Percentiles rank a stretch among this genome's conserved stretches.
Conservation (phyloP, 2,329 filamentous ascomycete species). For the Cladorrhinum sp. region DNA sequence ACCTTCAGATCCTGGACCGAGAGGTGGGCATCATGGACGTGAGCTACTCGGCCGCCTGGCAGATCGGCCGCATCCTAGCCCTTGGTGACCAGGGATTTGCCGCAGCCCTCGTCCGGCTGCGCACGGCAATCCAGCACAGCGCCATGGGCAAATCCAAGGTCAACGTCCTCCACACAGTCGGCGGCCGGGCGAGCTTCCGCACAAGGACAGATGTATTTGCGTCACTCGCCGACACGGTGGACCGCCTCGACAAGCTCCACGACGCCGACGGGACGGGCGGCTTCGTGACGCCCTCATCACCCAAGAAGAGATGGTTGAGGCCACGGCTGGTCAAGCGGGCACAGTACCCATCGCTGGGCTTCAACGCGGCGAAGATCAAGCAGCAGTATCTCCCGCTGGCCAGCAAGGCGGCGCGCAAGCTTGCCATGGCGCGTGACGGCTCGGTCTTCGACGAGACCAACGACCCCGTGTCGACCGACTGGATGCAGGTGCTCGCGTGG, state of each 20-base stretch:
- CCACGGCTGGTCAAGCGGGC: too few species aligned
- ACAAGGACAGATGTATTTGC: too few species aligned
- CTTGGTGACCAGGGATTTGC: constrained; percentile 20
- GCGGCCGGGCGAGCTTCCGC: too few species aligned
- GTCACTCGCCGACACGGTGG: too few species aligned
- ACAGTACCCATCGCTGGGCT: background rate
- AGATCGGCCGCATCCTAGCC: constrained; percentile 30
- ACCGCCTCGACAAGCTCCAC: too few species aligned
- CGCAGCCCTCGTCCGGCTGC: constrained; percentile 21
- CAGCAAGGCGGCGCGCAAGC: constrained; percentile 4
- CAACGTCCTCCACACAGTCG: too few species aligned
- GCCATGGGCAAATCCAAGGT: too few species aligned
- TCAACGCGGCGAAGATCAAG: background rate
- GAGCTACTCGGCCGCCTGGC: constrained; percentile 39
- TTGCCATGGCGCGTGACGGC: background rate
- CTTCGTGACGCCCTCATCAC: too few species aligned
- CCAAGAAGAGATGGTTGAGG: too few species aligned
- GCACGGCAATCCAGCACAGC: constrained; percentile 7
- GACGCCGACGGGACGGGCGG: too few species aligned
- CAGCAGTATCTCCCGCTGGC: too few species aligned
- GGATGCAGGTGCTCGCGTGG: constrained; percentile 36
- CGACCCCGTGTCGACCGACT: constrained; percentile 34
- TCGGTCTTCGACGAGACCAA: constrained; percentile 35
- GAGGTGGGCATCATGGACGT: constrained; percentile 37
- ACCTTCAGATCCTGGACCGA: constrained; percentile 34